Evolutionary conservation across 2,329 filamentous ascomycete genomes (phyloP), one percentile per base, ranked within the genome.

Genomic region (Colletotrichum caudatum): DNA sequence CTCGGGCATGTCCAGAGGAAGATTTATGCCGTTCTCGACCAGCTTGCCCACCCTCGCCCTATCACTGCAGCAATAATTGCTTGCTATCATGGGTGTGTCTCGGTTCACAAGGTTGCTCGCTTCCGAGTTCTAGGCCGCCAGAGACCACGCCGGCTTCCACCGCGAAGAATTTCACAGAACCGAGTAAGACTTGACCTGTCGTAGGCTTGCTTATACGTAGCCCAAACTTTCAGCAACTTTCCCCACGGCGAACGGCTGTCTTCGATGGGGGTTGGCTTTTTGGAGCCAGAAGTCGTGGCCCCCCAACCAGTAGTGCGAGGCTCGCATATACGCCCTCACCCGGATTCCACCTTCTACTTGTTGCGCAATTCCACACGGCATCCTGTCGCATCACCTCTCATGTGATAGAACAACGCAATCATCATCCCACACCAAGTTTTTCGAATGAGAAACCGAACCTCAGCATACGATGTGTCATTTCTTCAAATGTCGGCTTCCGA

Each of bases 391-490:
- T 35, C 35, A 35, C 26, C 35, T 41, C 50, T 41, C 53, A n/a
- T 54, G 5, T 41, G n/a, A n/a, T 23, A n/a, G 39, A 58, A 48
- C 37, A 48, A 46, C 35, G 29, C n/a, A 29, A 61, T 37, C 39
- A 4, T 48, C 37, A 46, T 35, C 26, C 23, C 16, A 12, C 48
- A 54, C 50, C 18, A 44, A n/a, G 23, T 8, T 33, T 26, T 29
- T 23, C 26, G 16, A 46, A 46, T 26, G 16, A 33, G 44, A 33
- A 29, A 18, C 20, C 57, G 16, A 51, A 14, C 20, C 37, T 54
- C 29, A 33, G 9, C 16, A 46, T 66, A 39, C 68, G 51, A 71
- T 63, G 41, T 58, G 20, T 64, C 64, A 63, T 33, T 57, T 67
- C 57, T 53, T 46, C n/a, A 35, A 44, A 61, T 58, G 33, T 41